Conservation (phyloP, 2,329 filamentous ascomycete genomes). For the Paramyrothecium roridum region DNA sequence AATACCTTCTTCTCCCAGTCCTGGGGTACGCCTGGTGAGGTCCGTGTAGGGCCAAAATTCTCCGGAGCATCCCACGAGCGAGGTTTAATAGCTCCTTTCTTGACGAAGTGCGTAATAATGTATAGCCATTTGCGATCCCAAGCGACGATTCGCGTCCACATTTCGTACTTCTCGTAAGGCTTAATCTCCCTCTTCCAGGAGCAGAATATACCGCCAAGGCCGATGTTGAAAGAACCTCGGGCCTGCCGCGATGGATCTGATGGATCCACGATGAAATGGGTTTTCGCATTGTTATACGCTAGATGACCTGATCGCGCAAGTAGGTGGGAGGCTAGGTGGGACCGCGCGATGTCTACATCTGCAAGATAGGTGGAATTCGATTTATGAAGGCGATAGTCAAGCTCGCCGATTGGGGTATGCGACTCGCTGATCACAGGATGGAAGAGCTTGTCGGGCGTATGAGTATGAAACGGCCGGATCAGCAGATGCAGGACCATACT, state of each 20-base stretch:
- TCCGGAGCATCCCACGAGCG: not conserved
- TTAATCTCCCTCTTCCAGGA: conserved; percentile 8
- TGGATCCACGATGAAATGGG: not conserved
- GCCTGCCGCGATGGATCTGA: not conserved
- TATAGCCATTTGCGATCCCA: conserved; percentile 1
- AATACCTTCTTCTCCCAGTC: not conserved
- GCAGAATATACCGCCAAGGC: conserved; percentile 1
- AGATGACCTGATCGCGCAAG: not conserved
- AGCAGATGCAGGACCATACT: not conserved
- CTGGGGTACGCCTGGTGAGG: not conserved
- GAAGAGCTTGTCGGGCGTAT: not conserved
- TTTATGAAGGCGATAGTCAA: not conserved
- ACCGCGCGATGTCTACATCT: not conserved
- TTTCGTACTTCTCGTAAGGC: conserved; percentile 7
- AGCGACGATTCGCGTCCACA: conserved; percentile 7
- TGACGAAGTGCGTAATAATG: not conserved
- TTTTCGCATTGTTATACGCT: not conserved
- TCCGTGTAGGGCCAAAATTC: not conserved
- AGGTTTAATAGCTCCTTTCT: not conserved
- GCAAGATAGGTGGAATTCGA: not conserved
- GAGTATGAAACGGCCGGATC: not conserved
- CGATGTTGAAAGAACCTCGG: not conserved
- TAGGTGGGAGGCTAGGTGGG: not conserved
- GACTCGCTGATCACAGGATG: not conserved
- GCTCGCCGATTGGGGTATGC: not conserved